Evolutionary conservation across 257 asterid genomes (phyloP).

Genomic region (Euphrasia confusa): DNA sequence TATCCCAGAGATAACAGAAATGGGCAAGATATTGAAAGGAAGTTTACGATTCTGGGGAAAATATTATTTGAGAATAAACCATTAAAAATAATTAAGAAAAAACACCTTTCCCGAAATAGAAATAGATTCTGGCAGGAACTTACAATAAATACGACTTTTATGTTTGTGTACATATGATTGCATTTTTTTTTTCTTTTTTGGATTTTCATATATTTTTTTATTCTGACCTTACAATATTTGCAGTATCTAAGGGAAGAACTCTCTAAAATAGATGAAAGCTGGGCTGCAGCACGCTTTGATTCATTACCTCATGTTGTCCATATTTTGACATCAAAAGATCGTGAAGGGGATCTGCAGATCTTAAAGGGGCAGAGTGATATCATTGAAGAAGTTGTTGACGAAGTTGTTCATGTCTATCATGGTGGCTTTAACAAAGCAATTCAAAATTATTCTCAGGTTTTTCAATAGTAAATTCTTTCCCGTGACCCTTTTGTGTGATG

Average conservation of each 20-base stretch:
- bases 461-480: constrained; percentile 19
- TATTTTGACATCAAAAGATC: constrained; percentile 92
- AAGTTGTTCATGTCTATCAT: constrained; percentile 98
- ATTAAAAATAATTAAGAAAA: too few relatives aligned
- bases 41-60: too few relatives aligned
- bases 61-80: too few relatives aligned
- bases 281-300: constrained; percentile 97
- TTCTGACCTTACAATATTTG: constrained; percentile 32
- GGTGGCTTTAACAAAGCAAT: constrained; percentile 98
- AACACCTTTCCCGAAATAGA: too few relatives aligned
- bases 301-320: constrained; percentile 97
- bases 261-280: constrained; percentile 82
- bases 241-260: constrained; percentile 88
- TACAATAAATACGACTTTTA: too few relatives aligned
- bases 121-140: too few relatives aligned
- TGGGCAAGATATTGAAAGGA: too few relatives aligned
- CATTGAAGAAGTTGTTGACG: constrained; percentile 94
- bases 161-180: neutral
- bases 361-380: constrained; percentile 96
- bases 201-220: constrained; percentile 10
- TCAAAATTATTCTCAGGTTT: constrained; percentile 99
- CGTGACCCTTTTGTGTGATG: constrained; percentile 19
- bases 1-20: too few relatives aligned
- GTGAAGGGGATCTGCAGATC: constrained; percentile 78
- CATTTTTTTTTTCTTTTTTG: constrained; percentile 1